A percentile compares a stretch with the other conserved stretches of the same genome.
Conservation (phyloP, 148 eudicot species). For the Chenopodium quinoa region DNA sequence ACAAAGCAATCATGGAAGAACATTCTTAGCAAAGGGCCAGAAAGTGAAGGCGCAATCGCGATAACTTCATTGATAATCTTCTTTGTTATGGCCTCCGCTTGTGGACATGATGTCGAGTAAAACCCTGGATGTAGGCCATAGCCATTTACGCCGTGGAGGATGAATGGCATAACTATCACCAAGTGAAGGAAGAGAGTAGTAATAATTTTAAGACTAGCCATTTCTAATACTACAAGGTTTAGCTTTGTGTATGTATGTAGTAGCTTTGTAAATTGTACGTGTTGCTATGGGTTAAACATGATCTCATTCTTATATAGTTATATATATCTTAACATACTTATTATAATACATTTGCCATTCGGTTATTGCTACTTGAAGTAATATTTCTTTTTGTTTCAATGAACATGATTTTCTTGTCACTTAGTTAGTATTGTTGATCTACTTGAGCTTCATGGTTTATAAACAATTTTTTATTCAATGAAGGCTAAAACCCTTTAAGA, state of each 20-base stretch:
- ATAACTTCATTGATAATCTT: slow-evolving; percentile 23
- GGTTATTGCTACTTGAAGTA: neutral
- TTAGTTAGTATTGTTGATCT: slow-evolving; percentile 16
- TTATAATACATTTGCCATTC: neutral
- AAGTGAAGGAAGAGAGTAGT: slow-evolving; percentile 9
- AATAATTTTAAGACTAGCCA: slow-evolving; percentile 1
- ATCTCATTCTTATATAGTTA: neutral
- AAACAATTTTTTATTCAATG: neutral
- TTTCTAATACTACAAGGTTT: neutral
- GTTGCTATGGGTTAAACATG: neutral
- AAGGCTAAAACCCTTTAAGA: neutral
- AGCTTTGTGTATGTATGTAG: neutral
- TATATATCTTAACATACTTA: neutral
- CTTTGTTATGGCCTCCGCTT: slow-evolving; percentile 35
- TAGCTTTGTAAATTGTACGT: neutral
- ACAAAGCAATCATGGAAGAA: slow-evolving; percentile 66
- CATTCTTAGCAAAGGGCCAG: slow-evolving; percentile 46
- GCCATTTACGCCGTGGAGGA: slow-evolving; percentile 4
- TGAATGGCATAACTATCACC: neutral
- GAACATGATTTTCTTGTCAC: neutral
- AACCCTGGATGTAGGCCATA: slow-evolving; percentile 29
- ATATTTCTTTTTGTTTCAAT: neutral
- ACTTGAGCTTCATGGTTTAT: neutral
- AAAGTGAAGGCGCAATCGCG: slow-evolving; percentile 36
- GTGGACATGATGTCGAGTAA: slow-evolving; percentile 38